Evolutionary conservation across 2,329 filamentous ascomycete species (phyloP).

Genomic region (Talaromyces sp.): DNA sequence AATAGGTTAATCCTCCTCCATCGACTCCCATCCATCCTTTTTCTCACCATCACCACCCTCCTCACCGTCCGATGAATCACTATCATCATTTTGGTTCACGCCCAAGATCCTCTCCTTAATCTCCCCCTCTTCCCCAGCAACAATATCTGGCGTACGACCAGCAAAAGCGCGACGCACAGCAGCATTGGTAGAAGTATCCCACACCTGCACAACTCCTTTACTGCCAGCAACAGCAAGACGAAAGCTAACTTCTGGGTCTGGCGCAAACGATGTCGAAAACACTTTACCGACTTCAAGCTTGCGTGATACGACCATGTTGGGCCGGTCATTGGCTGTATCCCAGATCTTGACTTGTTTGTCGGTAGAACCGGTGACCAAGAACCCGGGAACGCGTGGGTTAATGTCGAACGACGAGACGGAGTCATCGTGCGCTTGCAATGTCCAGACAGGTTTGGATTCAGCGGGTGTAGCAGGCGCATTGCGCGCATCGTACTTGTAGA

Average conservation of each 20-base stretch:
- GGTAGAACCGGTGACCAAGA: conserved; percentile 86
- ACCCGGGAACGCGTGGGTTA: conserved; percentile 84
- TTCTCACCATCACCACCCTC: conserved; percentile 51
- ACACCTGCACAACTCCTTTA: conserved; percentile 87
- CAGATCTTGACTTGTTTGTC: conserved; percentile 96
- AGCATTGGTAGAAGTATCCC: conserved; percentile 93
- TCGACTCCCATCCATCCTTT: conserved; percentile 52
- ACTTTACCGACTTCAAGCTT: conserved; percentile 94
- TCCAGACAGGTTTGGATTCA: conserved; percentile 83
- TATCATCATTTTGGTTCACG: conserved; percentile 66
- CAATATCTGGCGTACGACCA: conserved; percentile 59
- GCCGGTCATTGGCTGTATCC: conserved; percentile 79
- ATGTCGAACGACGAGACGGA: conserved; percentile 89
- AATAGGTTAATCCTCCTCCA: conserved; percentile 49
- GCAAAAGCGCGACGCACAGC: conserved; percentile 83
- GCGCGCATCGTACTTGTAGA: conserved; percentile 88
- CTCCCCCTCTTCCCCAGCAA: conserved; percentile 51
- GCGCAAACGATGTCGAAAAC: conserved; percentile 85
- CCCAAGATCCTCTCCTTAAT: conserved; percentile 64
- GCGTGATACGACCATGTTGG: conserved; percentile 84
- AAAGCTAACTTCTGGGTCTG: conserved; percentile 87
- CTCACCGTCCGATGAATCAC: conserved; percentile 64
- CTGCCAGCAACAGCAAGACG: conserved; percentile 89
- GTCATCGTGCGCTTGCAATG: conserved; percentile 90
- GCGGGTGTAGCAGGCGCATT: conserved; percentile 69